These are phyloP conservation scores for Hanseniaspora valbyensis DNA, from an alignment of 805 yeast species.

Conservation along the genomic window DNA sequence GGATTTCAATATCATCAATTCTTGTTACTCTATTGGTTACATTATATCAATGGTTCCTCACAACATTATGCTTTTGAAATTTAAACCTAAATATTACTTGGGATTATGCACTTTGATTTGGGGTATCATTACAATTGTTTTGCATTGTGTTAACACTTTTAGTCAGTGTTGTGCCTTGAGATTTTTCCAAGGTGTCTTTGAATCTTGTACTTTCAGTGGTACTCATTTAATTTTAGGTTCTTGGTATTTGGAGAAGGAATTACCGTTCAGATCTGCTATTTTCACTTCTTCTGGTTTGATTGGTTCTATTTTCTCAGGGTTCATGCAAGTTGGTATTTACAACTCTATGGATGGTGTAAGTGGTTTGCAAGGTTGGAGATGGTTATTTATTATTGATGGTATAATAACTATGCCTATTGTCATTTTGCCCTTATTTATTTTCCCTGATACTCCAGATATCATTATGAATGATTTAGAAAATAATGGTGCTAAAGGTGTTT, in stretches of 20 bases:
- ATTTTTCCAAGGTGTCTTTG: constrained; percentile 52
- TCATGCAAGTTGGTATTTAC: constrained; percentile 46
- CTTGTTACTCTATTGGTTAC: constrained; percentile 51
- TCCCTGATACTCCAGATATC: constrained; percentile 47
- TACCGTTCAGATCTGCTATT: constrained; percentile 42
- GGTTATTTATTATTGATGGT: constrained; percentile 58
- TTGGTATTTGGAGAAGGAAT: constrained; percentile 41
- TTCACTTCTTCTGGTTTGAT: constrained; percentile 45
- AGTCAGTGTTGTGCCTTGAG: constrained; percentile 45
- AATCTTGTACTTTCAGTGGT: constrained; percentile 46
- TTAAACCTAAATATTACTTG: constrained; percentile 49
- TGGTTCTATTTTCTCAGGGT: constrained; percentile 45
- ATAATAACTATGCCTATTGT: constrained; percentile 48
- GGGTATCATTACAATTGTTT: constrained; percentile 45
- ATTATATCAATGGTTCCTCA: constrained; percentile 53
- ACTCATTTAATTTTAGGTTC: constrained; percentile 44
- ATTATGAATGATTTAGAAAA: constrained; percentile 29
- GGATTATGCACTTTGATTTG: constrained; percentile 44
- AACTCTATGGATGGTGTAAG: constrained; percentile 35
- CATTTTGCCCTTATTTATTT: constrained; percentile 43
- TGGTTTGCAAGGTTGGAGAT: constrained; percentile 55
- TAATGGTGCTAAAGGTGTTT: background rate
- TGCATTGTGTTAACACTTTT: constrained; percentile 38
- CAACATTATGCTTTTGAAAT: constrained; percentile 40
- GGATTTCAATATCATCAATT: constrained; percentile 41